These are phyloP conservation scores for Echinosophora koreensis DNA, from an alignment of 306 rosid genomes.

Conservation along the genomic window DNA sequence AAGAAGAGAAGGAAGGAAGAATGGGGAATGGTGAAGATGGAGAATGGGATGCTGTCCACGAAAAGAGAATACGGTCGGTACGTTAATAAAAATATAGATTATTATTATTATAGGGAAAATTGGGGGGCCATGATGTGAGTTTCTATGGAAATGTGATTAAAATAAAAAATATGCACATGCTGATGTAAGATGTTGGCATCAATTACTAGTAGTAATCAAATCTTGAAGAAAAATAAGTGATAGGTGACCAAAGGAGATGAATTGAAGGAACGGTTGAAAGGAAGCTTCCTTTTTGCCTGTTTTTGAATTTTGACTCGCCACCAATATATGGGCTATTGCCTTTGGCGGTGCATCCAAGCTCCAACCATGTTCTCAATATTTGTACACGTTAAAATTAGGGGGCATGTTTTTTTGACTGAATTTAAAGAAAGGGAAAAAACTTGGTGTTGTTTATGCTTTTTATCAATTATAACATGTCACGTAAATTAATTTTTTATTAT, in stretches of 20 bases:
- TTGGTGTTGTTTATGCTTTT: too few species aligned
- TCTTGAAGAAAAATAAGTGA: too few species aligned
- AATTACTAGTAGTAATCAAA: too few species aligned
- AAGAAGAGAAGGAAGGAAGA: neutral
- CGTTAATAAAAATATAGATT: neutral
- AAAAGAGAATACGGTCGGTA: slow-evolving; percentile 9
- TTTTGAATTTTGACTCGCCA: neutral
- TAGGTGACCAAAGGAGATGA: neutral
- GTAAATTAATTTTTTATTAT: too few species aligned
- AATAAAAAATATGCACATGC: neutral
- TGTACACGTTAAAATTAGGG: too few species aligned
- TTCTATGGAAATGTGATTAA: neutral
- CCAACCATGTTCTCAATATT: too few species aligned
- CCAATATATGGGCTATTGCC: neutral
- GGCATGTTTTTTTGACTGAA: too few species aligned
- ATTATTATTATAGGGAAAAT: neutral
- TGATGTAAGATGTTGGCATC: neutral
- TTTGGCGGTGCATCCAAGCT: too few species aligned
- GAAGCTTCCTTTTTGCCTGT: neutral
- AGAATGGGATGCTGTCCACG: slow-evolving; percentile 43
- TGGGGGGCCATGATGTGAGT: neutral
- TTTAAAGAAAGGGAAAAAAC: too few species aligned
- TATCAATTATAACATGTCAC: too few species aligned
- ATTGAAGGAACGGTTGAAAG: neutral
- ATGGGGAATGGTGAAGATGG: neutral